Base-by-base conservation (phyloP, 768 basidiomycete genomes). In the Chlorophyllum brunneum region DNA sequence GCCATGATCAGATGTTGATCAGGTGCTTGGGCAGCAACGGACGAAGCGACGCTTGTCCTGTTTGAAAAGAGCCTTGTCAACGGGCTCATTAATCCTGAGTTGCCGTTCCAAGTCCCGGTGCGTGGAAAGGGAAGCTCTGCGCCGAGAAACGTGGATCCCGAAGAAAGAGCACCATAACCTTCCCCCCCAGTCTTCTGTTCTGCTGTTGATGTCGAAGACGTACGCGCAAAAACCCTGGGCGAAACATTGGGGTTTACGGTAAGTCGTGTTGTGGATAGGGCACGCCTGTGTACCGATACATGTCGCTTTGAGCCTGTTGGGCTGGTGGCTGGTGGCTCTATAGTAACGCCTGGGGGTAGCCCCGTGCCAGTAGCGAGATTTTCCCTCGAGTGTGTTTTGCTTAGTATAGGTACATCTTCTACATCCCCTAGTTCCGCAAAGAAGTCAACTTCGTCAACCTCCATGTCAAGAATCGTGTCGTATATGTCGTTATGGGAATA, bases 401-500 rank as follows among this genome's bases (percentile, higher is more conserved):
- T 66, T 27, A 77, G 57, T 2, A 66, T 67, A 2, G 69, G 68
- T 1, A 78, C 81, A n/a, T 73, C 71, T 11, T 74, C n/a, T n/a
- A n/a, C 78, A 15, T 53, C 58, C 31, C 80, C 81, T 5, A 65
- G 71, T 10, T 77, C 78, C 3, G 67, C 68, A 57, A 86, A 83
- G 23, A 82, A 67, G 34, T 75, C 78, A 16, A 70, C 66, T 7
- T 81, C 63, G 3, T 61, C 52, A 18, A 77, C 61, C 23, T 88
- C 84, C 1, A 86, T 78, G 49, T 88, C 85, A 59, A 93, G 91
- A 37, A 92, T 86, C 1, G 86, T 87, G 45, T 87, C 87, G 59
- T 85, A 86, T 15, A 92, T 60, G 54, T 86, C 82, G 47, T 75
- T 78, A 13, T 81, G 74, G 13, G 81, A 72, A 5, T 84, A 80